Base-by-base conservation (phyloP, 148 eudicot genomes). In the Euryodendron excelsum region DNA sequence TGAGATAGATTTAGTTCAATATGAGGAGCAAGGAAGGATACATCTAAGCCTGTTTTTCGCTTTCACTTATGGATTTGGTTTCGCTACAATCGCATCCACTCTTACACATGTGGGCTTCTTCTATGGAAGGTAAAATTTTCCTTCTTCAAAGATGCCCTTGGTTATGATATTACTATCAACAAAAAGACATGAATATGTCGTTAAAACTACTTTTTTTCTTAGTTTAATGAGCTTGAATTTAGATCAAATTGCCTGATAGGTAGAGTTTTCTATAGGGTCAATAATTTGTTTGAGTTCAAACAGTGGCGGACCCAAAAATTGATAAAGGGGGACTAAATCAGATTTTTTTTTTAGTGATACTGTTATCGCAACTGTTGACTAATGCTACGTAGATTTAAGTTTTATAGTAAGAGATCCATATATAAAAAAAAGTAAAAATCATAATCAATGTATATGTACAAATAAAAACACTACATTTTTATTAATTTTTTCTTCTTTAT, bases 1-100 rank as follows among this genome's bases (percentile, higher is more conserved):
- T 73, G 92, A 92, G 86, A 70, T 94, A 25, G 93, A 94, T 77
- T 0, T 75, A 50, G 66, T 23, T 14, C 78, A 74, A 62, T 94
- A 94, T 39, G 82, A 78, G 34, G 56, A 91, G 73, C 91, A 92
- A 83, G 98, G 98, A 55, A 69, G 83, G 67, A 90, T 94, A 72
- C 91, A 94, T 77, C 79, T 94, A 73, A 94, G 98, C 88, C 89
- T 86, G 85, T 88, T 92, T 82, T 94, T 94, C n/a, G 97, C 97
- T 44, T 92, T 94, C 44, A 89, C 93, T 55, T 94, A 94, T 74
- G 98, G 98, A 52, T 92, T 94, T 79, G 97, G 98, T 50, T 94
- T 94, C 52, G 98, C 98, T 14, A 86, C 98, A 31, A 92, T 94
- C 33, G 97, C 98, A 6, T 66, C 98, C 21, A 94, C 97, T 44